These are phyloP conservation scores for Kwoniella pini DNA, from an alignment of 768 basidiomycete species.

Conservation along the genomic window DNA sequence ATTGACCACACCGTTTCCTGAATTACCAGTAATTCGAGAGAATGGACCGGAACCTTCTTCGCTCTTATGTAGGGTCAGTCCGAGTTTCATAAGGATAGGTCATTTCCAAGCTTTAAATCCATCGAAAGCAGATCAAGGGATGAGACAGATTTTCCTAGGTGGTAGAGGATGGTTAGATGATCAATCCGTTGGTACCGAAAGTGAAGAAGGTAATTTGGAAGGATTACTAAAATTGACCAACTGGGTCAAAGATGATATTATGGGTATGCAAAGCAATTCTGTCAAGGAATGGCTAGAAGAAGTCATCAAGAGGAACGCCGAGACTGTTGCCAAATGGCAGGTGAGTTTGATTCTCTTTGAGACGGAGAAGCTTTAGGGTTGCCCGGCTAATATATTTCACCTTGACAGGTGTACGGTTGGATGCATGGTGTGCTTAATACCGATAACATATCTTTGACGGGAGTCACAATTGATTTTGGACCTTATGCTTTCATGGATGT, in stretches of 20 bases:
- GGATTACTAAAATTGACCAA: constrained; percentile 71
- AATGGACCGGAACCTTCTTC: constrained; percentile 65
- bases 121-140: constrained; percentile 18
- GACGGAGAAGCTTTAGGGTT: neutral
- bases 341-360: constrained; percentile 47
- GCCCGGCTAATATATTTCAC: neutral
- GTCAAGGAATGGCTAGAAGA: constrained; percentile 66
- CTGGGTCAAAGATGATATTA: constrained; percentile 69
- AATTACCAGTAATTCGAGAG: constrained; percentile 75
- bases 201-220: constrained; percentile 64
- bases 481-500: constrained; percentile 96
- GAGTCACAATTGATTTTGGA: constrained; percentile 62
- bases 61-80: constrained; percentile 76
- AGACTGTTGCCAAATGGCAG: constrained; percentile 95
- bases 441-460: constrained; percentile 67
- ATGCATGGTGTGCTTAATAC: constrained; percentile 92
- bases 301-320: constrained; percentile 77
- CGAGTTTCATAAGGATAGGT: constrained; percentile 89
- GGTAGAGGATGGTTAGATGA: constrained; percentile 66
- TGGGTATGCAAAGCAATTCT: constrained; percentile 21
- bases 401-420: constrained; percentile 43
- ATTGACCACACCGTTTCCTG: constrained; percentile 64
- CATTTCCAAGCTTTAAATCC: constrained; percentile 83
- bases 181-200: constrained; percentile 23
- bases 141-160: constrained; percentile 60